A percentile compares a stretch with the other conserved stretches of the same genome.
Evolutionary conservation across 805 yeast genomes (phyloP).

Genomic region (Sugiyamaella valdiviana): DNA sequence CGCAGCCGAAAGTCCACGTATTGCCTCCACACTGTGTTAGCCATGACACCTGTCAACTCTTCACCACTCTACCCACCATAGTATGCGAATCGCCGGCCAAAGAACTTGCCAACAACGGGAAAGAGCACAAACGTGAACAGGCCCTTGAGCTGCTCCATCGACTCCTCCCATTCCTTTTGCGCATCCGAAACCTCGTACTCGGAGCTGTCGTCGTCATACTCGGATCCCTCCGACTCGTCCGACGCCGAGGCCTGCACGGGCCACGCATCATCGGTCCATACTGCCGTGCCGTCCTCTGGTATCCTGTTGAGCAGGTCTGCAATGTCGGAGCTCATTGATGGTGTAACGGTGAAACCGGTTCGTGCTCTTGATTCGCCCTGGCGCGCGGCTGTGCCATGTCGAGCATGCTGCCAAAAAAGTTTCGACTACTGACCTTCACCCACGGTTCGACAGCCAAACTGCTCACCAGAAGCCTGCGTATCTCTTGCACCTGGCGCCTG

Average conservation of each 20-base stretch:
- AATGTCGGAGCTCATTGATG: background rate
- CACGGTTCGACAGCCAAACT: background rate
- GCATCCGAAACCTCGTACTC: constrained; percentile 36
- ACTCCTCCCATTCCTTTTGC: constrained; percentile 72
- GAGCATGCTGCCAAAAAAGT: too few relatives aligned
- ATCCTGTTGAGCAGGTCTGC: background rate
- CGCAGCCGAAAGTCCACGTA: constrained; percentile 3
- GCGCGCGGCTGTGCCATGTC: background rate
- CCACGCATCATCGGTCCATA: background rate
- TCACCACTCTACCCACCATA: constrained; percentile 22
- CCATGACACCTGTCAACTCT: background rate
- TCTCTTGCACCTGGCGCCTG: background rate
- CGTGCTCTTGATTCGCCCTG: background rate
- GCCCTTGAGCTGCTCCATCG: constrained; percentile 49
- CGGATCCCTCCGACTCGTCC: constrained; percentile 4
- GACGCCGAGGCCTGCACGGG: constrained; percentile 1
- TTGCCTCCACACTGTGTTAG: constrained; percentile 10
- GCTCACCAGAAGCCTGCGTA: background rate
- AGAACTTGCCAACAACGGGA: constrained; percentile 60
- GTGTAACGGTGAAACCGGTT: background rate
- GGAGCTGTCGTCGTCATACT: background rate
- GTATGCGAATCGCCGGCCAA: constrained; percentile 55
- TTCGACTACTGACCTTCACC: background rate
- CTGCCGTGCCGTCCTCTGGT: background rate
- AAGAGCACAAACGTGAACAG: constrained; percentile 50